phyloP scores from a whole-genome alignment of 2,329 filamentous ascomycete species.

The Sclerotinia nivalis region DNA sequence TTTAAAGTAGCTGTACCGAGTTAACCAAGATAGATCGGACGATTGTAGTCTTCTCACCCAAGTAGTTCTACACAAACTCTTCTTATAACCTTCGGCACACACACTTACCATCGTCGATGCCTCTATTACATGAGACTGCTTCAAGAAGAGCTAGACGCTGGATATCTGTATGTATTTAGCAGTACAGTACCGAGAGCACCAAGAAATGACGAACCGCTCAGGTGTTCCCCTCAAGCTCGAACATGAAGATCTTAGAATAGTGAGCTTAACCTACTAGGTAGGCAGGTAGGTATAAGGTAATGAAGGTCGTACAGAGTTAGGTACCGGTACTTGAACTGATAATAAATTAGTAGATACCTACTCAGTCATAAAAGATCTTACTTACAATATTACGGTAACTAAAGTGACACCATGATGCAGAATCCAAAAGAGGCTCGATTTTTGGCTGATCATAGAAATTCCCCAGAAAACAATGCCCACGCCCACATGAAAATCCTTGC shows the following conservation, averaged over 20 bases:
- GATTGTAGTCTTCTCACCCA: background rate
- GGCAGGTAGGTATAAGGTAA: background rate
- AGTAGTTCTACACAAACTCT: background rate
- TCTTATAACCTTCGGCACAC: background rate
- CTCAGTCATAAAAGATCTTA: background rate
- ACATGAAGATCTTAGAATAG: background rate
- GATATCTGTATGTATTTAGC: background rate
- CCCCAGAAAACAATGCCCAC: conserved; percentile 5
- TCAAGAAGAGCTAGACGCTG: background rate
- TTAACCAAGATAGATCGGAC: background rate
- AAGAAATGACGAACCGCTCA: background rate
- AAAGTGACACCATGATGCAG: background rate
- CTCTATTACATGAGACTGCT: background rate
- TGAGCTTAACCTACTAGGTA: background rate
- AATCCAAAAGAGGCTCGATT: background rate
- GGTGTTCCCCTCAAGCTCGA: background rate
- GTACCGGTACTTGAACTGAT: background rate
- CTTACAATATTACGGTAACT: conserved; percentile 4
- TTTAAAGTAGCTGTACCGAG: background rate
- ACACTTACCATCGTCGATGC: background rate
- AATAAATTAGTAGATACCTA: background rate
- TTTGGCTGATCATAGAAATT: conserved; percentile 13
- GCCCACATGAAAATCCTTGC: conserved; percentile 8
- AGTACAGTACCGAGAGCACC: background rate
- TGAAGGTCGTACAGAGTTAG: background rate